These are phyloP conservation scores for Neurospora sp. DNA, from an alignment of 2,329 filamentous ascomycete genomes.

Conservation along the genomic window DNA sequence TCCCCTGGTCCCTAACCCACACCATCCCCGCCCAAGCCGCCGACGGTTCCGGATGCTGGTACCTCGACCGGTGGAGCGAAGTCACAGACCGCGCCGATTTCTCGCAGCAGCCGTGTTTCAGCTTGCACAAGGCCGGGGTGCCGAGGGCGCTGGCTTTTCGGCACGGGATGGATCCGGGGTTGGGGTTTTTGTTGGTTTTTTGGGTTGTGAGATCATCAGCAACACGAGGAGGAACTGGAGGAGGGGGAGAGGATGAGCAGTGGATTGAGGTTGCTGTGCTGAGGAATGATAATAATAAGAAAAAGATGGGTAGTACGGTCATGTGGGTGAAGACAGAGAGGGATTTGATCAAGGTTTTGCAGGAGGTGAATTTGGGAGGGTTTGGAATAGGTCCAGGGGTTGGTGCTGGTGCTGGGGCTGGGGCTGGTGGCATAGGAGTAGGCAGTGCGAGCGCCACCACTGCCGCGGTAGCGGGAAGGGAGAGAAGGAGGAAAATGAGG, in stretches of 20 bases:
- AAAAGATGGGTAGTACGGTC: background rate
- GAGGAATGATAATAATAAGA: background rate
- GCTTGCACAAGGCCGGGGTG: constrained; percentile 1
- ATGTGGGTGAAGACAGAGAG: background rate
- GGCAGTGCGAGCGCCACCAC: no score
- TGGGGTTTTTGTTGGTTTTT: constrained; percentile 7
- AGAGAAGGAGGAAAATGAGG: background rate
- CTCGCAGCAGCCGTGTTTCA: constrained; percentile 3
- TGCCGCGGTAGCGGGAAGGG: background rate
- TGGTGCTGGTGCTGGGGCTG: background rate
- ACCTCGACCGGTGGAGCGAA: constrained; percentile 6
- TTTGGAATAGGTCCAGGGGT: background rate
- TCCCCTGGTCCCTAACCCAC: constrained; percentile 6
- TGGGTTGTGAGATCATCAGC: background rate
- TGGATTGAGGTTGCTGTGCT: background rate
- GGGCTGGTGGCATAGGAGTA: no score
- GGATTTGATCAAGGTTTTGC: background rate
- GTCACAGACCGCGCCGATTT: constrained; percentile 2
- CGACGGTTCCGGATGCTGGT: constrained; percentile 5
- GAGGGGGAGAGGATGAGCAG: background rate
- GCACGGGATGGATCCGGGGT: background rate
- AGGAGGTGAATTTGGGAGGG: background rate
- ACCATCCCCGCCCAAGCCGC: constrained; percentile 3
- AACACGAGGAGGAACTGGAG: no score
- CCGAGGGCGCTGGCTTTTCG: constrained; percentile 3